Evolutionary conservation across 805 yeast genomes (phyloP).

Genomic region (Candida krabiensis): DNA sequence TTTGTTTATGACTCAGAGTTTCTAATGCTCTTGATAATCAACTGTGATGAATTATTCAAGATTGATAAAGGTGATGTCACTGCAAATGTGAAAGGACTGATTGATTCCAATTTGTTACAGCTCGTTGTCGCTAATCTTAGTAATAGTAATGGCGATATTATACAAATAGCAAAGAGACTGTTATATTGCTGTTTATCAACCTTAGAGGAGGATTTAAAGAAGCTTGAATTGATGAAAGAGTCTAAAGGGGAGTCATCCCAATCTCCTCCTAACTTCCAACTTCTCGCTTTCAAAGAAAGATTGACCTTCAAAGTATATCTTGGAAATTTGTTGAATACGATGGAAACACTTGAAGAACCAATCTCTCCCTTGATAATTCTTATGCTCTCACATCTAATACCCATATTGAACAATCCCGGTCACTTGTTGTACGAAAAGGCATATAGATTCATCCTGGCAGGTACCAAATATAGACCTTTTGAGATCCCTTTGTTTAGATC

Average conservation of each 20-base stretch:
- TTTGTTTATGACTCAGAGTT: conserved; percentile 70
- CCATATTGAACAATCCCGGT: conserved; percentile 64
- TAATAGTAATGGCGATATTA: conserved; percentile 28
- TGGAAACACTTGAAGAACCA: conserved; percentile 23
- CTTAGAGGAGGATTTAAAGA: conserved; percentile 38
- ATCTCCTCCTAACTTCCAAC: background rate
- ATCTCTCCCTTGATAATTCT: conserved; percentile 53
- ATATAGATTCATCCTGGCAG: conserved; percentile 61
- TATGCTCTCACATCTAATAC: conserved; percentile 53
- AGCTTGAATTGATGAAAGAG: conserved; percentile 19
- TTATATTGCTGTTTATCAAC: conserved; percentile 45
- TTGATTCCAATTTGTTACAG: conserved; percentile 57
- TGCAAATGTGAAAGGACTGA: conserved; percentile 54
- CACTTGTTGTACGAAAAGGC: conserved; percentile 74
- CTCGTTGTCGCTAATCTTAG: conserved; percentile 49
- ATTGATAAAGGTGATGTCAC: conserved; percentile 22
- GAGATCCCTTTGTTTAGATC: conserved; percentile 48
- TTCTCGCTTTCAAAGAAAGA: conserved; percentile 51
- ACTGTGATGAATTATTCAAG: conserved; percentile 62
- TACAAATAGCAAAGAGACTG: conserved; percentile 42
- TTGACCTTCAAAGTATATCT: conserved; percentile 54
- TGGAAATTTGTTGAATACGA: conserved; percentile 43
- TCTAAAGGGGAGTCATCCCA: conserved; percentile 11
- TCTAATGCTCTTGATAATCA: conserved; percentile 56
- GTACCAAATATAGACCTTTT: conserved; percentile 42